Base-by-base conservation (phyloP, 2,329 filamentous ascomycete species). In the Cordyceps fumosorosea region DNA sequence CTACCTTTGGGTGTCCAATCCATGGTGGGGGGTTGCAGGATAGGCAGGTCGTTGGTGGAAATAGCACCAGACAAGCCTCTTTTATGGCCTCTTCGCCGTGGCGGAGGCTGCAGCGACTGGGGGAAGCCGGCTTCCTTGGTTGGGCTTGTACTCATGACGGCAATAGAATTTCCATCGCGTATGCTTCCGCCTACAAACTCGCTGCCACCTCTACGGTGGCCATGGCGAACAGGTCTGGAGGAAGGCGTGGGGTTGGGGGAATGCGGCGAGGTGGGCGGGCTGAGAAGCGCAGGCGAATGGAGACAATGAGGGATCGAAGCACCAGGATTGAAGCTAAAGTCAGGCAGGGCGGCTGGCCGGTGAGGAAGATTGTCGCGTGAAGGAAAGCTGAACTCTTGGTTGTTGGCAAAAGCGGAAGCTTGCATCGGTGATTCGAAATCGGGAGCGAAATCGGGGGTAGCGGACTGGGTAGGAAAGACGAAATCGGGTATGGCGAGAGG, bases 181-280 rank as follows among this genome's bases (percentile, higher is more conserved):
- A 82, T 76, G 67, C 88, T 89, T 8, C 89, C 90, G 44, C 91
- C 91, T 53, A 96, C 89, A 69, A 96, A 92, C 72, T 96, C 92
- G 72, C 92, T 96, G 32, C 87, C 89, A 60, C 89, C 89, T 69
- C 93, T 84, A 68, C 88, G 83, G 73, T 96, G 93, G 34, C 89
- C 87, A 71, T 92, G 89, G 24, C 87, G 86, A 37, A 77, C 76
- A 26, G 82, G 77, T 64, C 84, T 80, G 22, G 82, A 78, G 7
- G 84, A 81, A n/a, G 86, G 82, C 20, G 77, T 73, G 1, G 77
- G 71, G 44, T 76, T 75, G 2, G 78, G 76, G 4, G 83, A 82
- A 18, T 76, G 74, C 14, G 84, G 82, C n/a, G 83, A 82, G 18
- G 81, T 74, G 0, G 84, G 81, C 16, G 85, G 84, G 57, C 80